These are phyloP conservation scores for Hordeum pubiflorum DNA, from an alignment of 202 grass and related monocot species.

Conservation along the genomic window DNA sequence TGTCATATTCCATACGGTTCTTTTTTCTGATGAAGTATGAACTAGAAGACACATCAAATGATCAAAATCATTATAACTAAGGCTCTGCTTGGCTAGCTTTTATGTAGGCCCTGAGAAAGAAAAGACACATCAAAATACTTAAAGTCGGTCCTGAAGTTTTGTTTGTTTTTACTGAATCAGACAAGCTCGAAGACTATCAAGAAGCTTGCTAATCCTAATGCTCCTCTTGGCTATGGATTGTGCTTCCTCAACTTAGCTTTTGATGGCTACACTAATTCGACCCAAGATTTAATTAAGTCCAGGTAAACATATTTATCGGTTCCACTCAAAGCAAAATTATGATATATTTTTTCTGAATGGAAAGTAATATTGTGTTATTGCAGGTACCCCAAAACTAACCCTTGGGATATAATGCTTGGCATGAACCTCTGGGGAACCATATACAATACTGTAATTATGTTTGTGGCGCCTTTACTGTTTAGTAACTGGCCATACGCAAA, in stretches of 20 bases:
- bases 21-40: neutral
- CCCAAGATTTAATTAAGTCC: conserved; percentile 92
- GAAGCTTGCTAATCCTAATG: conserved; percentile 98
- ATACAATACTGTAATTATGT: conserved; percentile 85
- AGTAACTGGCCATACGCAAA: conserved; percentile 80
- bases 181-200: conserved; percentile 98
- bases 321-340: neutral
- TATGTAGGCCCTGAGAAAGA: neutral
- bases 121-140: neutral
- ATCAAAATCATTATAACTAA: neutral
- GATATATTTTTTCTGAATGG: neutral
- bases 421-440: conserved; percentile 98
- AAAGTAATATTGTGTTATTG: conserved; percentile 2
- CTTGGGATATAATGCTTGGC: conserved; percentile 98
- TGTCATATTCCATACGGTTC: neutral
- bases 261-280: conserved; percentile 94
- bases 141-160: neutral
- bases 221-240: conserved; percentile 74
- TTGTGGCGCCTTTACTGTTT: conserved; percentile 54
- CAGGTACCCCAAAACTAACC: conserved; percentile 85
- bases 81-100: neutral
- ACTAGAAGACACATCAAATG: neutral
- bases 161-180: conserved; percentile 35
- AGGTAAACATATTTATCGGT: conserved; percentile 42
- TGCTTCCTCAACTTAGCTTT: conserved; percentile 97